Evolutionary conservation across 371 early-diverging fungal genomes (phyloP).

Genomic region (Entomophthora muscae): DNA sequence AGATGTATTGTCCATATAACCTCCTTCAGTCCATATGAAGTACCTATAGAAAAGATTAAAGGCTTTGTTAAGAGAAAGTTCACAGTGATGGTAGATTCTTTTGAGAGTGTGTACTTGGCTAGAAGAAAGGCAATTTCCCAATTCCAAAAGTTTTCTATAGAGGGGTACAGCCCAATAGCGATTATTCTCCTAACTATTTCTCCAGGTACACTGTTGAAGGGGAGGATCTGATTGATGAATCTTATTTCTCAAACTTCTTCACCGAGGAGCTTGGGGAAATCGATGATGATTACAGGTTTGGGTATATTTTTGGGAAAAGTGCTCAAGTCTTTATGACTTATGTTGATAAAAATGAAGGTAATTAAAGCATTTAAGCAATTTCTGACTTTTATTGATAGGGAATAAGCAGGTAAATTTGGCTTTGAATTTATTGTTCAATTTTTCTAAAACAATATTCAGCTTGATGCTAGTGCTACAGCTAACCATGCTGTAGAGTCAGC

Average conservation of each 20-base stretch:
- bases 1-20: background rate
- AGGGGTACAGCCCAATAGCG: background rate
- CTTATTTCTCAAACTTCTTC: background rate
- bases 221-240: background rate
- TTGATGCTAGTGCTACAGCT: too few species aligned
- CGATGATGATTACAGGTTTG: background rate
- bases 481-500: too few species aligned
- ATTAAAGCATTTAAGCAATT: too few species aligned
- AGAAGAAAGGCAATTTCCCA: background rate
- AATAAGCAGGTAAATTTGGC: too few species aligned
- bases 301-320: background rate
- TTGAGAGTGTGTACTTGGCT: background rate
- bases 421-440: too few species aligned
- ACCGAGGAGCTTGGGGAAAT: background rate
- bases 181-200: background rate
- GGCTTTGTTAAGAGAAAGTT: background rate
- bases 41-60: background rate
- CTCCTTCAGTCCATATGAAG: background rate
- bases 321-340: background rate
- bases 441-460: too few species aligned
- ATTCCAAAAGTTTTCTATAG: background rate
- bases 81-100: background rate
- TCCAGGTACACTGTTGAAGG: background rate
- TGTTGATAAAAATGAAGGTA: background rate
- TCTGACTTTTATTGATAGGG: too few species aligned